Conservation (phyloP, 2,329 filamentous ascomycete species). For the Claviceps africana region DNA sequence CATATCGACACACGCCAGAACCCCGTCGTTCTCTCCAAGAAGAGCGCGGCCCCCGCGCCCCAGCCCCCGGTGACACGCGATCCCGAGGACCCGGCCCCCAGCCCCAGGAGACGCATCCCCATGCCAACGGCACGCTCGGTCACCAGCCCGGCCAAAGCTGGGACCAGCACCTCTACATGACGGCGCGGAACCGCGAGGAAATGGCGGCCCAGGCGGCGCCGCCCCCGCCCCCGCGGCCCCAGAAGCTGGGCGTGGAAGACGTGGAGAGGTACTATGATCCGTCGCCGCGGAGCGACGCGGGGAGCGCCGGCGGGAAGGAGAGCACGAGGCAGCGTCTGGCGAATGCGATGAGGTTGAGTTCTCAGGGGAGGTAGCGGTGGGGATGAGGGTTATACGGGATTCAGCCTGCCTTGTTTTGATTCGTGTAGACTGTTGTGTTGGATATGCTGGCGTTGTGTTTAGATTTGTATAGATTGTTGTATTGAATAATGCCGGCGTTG, state of each 20-base stretch:
- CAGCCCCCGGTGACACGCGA: slow-evolving; percentile 2
- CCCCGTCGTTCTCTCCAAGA: slow-evolving; percentile 4
- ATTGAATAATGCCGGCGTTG: too few relatives aligned
- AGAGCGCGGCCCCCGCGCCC: slow-evolving; percentile 1
- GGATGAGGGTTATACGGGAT: too few relatives aligned
- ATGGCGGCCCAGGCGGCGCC: slow-evolving; percentile 16
- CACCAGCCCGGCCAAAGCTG: slow-evolving; percentile 9
- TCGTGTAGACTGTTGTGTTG: too few relatives aligned
- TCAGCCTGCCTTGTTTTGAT: too few relatives aligned
- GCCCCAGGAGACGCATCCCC: slow-evolving; percentile 8
- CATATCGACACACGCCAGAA: slow-evolving; percentile 5
- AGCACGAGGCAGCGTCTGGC: slow-evolving; percentile 20
- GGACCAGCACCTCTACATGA: slow-evolving; percentile 6
- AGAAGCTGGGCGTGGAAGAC: slow-evolving; percentile 23
- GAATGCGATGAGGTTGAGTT: slow-evolving; percentile 18
- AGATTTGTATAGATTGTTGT: too few relatives aligned
- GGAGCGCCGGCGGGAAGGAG: slow-evolving; percentile 12
- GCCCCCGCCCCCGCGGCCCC: slow-evolving; percentile 23
- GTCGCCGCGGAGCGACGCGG: slow-evolving; percentile 10
- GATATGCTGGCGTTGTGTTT: too few relatives aligned
- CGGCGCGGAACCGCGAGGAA: slow-evolving; percentile 16
- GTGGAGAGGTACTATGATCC: slow-evolving; percentile 19
- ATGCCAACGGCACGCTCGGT: slow-evolving; percentile 10
- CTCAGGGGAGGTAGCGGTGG: neutral
- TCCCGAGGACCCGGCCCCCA: slow-evolving; percentile 11